A percentile compares a stretch with the other conserved stretches of the same genome.
Evolutionary conservation across 805 yeast species (phyloP).

Genomic region (Lachancea waltii): DNA sequence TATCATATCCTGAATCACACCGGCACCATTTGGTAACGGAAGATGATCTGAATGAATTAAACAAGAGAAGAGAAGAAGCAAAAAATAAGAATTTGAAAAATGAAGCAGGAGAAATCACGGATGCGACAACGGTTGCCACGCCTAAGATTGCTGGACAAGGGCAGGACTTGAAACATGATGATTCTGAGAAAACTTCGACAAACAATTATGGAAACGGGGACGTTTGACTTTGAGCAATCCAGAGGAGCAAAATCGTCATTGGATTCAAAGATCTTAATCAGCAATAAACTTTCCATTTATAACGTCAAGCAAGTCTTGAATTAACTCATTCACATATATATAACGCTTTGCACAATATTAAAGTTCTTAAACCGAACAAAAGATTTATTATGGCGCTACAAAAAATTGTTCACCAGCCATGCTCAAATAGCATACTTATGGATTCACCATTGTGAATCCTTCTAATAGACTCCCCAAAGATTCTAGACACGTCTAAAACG

Average conservation of each 20-base stretch:
- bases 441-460: slow-evolving; percentile 97
- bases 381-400: too few relatives aligned
- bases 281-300: too few relatives aligned
- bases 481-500: slow-evolving; percentile 78
- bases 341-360: too few relatives aligned
- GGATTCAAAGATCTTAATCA: too few relatives aligned
- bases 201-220: too few relatives aligned
- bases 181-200: too few relatives aligned
- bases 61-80: slow-evolving; percentile 31
- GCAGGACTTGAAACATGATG: too few relatives aligned
- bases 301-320: too few relatives aligned
- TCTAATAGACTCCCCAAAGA: slow-evolving; percentile 91
- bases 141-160: not conserved
- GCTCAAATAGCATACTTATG: slow-evolving; percentile 88
- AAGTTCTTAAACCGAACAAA: too few relatives aligned
- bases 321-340: not conserved
- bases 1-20: slow-evolving; percentile 38
- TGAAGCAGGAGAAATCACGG: slow-evolving; percentile 8
- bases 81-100: slow-evolving; percentile 17
- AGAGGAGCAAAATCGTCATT: too few relatives aligned
- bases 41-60: slow-evolving; percentile 45
- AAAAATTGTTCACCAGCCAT: slow-evolving; percentile 38
- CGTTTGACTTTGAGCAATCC: too few relatives aligned
- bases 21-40: slow-evolving; percentile 64
- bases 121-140: not conserved